Evolutionary conservation across 1,284 basidiomycete genomes (phyloP).

Genomic region (Ustilago trichophora): DNA sequence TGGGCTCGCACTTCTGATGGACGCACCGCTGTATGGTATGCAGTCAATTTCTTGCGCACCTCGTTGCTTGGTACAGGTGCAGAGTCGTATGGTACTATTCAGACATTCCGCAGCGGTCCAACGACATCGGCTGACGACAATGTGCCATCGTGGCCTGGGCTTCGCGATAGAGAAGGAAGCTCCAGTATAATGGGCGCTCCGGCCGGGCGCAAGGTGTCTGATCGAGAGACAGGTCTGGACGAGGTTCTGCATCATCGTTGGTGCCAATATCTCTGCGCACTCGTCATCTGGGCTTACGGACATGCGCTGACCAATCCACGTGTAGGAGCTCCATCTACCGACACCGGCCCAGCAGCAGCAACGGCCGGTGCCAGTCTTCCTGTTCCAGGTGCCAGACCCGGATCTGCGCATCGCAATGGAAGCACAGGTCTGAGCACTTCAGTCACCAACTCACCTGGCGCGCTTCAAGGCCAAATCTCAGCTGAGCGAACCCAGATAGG

Average conservation of each 20-base stretch:
- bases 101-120: constrained; percentile 14
- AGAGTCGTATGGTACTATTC: constrained; percentile 39
- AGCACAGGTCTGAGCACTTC: neutral
- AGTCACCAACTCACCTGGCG: constrained; percentile 18
- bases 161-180: constrained; percentile 12
- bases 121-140: constrained; percentile 2
- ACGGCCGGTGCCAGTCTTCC: neutral
- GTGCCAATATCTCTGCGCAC: constrained; percentile 51
- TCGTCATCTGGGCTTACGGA: constrained; percentile 53
- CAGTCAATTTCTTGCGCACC: constrained; percentile 46
- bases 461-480: constrained; percentile 23
- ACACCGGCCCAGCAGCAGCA: constrained; percentile 6
- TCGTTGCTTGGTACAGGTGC: constrained; percentile 35
- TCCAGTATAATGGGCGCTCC: constrained; percentile 1
- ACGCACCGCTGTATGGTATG: constrained; percentile 46
- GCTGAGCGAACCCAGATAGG: constrained; percentile 26
- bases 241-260: constrained; percentile 52
- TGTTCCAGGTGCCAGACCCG: neutral
- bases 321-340: constrained; percentile 1
- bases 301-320: constrained; percentile 45
- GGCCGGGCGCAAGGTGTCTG: constrained; percentile 16
- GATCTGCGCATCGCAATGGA: constrained; percentile 19
- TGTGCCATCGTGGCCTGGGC: constrained; percentile 1
- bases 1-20: constrained; percentile 51
- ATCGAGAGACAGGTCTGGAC: constrained; percentile 37